phyloP scores from a whole-genome alignment of 345 rosid genomes.

The Raphanus sativus region DNA sequence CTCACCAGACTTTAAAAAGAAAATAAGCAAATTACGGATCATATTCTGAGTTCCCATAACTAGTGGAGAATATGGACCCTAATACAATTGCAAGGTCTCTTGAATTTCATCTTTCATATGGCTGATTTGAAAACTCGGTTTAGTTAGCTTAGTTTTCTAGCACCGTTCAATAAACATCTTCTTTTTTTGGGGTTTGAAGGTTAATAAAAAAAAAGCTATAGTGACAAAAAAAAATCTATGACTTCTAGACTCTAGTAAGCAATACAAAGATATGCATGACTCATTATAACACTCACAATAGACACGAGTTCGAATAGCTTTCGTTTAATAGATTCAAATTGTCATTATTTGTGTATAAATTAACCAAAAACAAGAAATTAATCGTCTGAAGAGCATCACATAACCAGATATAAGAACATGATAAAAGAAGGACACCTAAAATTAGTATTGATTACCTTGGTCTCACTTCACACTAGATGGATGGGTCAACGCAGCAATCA shows the following conservation, averaged over 20 bases:
- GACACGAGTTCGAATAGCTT: not conserved
- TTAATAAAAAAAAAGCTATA: not conserved
- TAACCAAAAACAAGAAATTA: not conserved
- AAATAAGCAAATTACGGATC: not conserved
- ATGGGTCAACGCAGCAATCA: not conserved
- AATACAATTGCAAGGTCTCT: not conserved
- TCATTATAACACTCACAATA: not conserved
- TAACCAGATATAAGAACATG: not conserved
- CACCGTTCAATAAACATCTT: not conserved
- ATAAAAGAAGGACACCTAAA: not conserved
- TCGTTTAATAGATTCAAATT: not conserved
- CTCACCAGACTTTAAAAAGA: not conserved
- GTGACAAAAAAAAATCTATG: not conserved
- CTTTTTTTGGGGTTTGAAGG: not conserved
- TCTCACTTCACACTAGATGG: not conserved
- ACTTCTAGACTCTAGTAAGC: not conserved
- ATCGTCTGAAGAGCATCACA: not conserved
- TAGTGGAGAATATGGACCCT: conserved; percentile 2
- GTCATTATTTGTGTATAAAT: not conserved
- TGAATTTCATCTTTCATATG: not conserved
- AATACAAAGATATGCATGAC: not conserved
- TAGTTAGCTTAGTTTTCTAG: not conserved
- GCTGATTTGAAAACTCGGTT: not conserved
- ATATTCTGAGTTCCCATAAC: conserved; percentile 7
- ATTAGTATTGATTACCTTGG: not conserved